Base-by-base conservation (phyloP, 2,329 filamentous ascomycete species). In the Cephalotrichum gorgonifer region DNA sequence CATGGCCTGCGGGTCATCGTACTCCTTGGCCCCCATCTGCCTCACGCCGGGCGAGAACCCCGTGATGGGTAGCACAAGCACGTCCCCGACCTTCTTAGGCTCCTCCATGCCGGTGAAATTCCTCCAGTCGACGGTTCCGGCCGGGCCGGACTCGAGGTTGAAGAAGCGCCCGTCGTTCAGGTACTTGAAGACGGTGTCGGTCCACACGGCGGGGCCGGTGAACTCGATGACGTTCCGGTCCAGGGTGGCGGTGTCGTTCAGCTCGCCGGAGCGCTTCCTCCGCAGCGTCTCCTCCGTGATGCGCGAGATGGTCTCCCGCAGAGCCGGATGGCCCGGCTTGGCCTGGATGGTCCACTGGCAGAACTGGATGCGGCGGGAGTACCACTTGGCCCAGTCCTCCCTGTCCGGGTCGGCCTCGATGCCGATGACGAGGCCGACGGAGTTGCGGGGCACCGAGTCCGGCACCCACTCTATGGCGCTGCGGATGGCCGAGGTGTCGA, bases 321-420 rank as follows among this genome's bases (percentile, higher is more conserved):
- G 76, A 12, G 95, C 81, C 0, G 93, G 93, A 63, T 98, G 93
- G 11, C 93, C 93, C 0, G 91, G 86, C 67, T 98, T 98, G 50
- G 86, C 74, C 66, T 97, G 91, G 54, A 98, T 96, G 1, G 93
- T 98, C 93, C 93, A 98, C 65, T 98, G 93, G 69, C 93, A 98
- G 67, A 98, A 97, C 64, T 97, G 93, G 53, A 98, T 90, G 54
- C 91, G 81, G 52, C 93, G 85, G 54, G 88, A 93, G 72, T 97
- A 98, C 93, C 91, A 97, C 1, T 95, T 74, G 31, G 81, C 77
- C 93, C 93, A 98, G 64, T 98, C 93, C 3, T 80, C 78, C 44
- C 93, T 81, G 65, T 97, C 89, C 0, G 93, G 89, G 62, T 98
- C 93, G 4, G 93, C 93, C 70, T 98, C 93, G 55, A 98, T 96